Base-by-base conservation (phyloP, 805 yeast species). In the Starmerella geochares region DNA sequence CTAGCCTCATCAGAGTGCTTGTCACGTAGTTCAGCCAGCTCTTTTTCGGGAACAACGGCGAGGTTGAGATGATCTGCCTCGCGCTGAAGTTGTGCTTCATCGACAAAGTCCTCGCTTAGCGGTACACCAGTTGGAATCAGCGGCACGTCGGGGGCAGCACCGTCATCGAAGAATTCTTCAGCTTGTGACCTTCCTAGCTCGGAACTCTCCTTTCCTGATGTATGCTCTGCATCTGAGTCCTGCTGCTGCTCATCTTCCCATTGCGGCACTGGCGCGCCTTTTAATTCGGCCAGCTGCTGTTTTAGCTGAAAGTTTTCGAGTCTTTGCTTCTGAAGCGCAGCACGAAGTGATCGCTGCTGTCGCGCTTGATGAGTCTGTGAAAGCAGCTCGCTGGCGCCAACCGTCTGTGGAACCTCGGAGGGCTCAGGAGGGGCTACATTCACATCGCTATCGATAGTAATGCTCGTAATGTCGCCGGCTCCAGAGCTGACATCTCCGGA, bases 221-320 rank as follows among this genome's bases (percentile, higher is more conserved):
- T 7, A 10, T 31, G 35, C 16, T 31, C 35, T 6, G 14, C 17
- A 31, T 14, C 35, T 7, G 16, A 27, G 17, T 37, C 20, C 19
- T 9, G 42, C 13, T 8, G 20, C 14, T 23, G 14, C 21, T 24
- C 42, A 3, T 24, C 42, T n/a, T 23, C 29, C 42, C 42, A 38
- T 3, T n/a, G 42, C 6, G 42, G 41, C 13, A 11, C 43, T 4
- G 39, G 33, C 11, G 16, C 28, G 13, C 43, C 50, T 11, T 10
- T 28, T 6, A 40, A 14, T 14, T 41, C 47, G 13, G 53, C 51
- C 14, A 50, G 40, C 36, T 33, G 31, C 17, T 36, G 37, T 3
- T 46, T 46, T 6, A 47, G 46, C 24, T 44, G 35, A 28, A 41
- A 20, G n/a, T 46, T 52, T 39, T 51, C 55, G 25, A 44, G 25